Percentiles rank a stretch among this genome's conserved stretches.
Evolutionary conservation across 1,284 basidiomycete genomes (phyloP).

Genomic region (Phellopilus nigrolimitatus): DNA sequence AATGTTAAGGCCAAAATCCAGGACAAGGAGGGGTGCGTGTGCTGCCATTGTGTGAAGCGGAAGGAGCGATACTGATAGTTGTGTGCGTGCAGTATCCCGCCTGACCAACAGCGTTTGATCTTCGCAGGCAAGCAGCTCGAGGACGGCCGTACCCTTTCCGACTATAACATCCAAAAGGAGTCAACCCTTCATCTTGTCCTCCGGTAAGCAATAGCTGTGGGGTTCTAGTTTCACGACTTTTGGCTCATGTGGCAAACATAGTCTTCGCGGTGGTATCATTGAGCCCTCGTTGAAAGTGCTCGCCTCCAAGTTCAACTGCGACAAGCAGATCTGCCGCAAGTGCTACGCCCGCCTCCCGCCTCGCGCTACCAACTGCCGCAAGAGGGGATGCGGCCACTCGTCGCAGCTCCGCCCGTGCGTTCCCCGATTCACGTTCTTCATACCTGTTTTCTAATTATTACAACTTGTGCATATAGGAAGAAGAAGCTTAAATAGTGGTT

Average conservation of each 20-base stretch:
- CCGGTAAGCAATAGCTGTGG: constrained; percentile 48
- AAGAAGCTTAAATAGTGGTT: constrained; percentile 84
- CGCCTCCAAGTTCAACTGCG: constrained; percentile 95
- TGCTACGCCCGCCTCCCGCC: constrained; percentile 99
- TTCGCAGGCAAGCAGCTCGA: constrained; percentile 96
- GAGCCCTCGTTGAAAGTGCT: constrained; percentile 98
- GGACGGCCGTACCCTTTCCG: constrained; percentile 90
- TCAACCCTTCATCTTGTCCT: constrained; percentile 96
- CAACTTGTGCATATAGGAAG: constrained; percentile 46
- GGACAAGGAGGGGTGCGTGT: constrained; percentile 81
- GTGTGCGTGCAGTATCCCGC: constrained; percentile 61
- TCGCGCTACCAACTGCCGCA: constrained; percentile 98
- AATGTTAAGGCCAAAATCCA: constrained; percentile 91
- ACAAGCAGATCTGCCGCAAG: constrained; percentile 99
- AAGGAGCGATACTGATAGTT: background rate
- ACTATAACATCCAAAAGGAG: constrained; percentile 99
- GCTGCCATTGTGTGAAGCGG: too few species aligned
- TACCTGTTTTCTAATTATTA: constrained; percentile 1
- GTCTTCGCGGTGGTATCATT: constrained; percentile 97
- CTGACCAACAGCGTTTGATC: constrained; percentile 92
- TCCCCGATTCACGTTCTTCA: constrained; percentile 26
- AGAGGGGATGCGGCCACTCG: constrained; percentile 88
- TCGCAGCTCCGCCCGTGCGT: constrained; percentile 93
- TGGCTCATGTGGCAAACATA: constrained; percentile 28
- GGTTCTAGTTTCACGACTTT: background rate